Percentiles rank a stretch among this genome's conserved stretches.
These are phyloP conservation scores for Pseudocohnilembus persalinus DNA, from an alignment of 169 alveolate species.

Conservation along the genomic window DNA sequence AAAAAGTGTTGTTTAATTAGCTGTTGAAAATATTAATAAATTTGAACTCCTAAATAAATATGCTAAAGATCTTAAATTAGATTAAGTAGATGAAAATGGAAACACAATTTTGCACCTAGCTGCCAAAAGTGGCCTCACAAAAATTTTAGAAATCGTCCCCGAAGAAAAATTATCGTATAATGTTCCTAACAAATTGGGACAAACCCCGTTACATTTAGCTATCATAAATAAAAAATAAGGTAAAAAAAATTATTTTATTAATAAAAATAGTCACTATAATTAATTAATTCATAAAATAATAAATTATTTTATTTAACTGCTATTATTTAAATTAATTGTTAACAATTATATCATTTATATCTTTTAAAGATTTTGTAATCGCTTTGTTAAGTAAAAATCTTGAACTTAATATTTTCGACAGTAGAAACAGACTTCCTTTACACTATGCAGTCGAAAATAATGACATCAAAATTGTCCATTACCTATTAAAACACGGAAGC, in stretches of 20 bases:
- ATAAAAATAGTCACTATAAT: not conserved
- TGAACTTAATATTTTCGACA: too few species aligned
- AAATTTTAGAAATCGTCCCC: not conserved
- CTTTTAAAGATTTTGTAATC: too few species aligned
- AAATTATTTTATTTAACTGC: not conserved
- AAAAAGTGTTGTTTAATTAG: not conserved
- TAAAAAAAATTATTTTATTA: too few species aligned
- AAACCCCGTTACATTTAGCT: not conserved
- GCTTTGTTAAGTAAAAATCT: too few species aligned
- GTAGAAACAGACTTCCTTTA: not conserved
- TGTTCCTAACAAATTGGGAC: not conserved
- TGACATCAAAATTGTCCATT: not conserved
- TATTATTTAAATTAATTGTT: too few species aligned
- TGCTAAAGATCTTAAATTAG: too few species aligned
- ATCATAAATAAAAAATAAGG: not conserved
- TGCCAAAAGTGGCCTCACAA: not conserved
- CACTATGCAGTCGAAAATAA: not conserved
- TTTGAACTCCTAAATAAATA: too few species aligned
- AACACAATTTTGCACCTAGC: not conserved
- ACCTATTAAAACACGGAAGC: not conserved
- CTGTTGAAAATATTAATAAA: not conserved
- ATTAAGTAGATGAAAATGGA: not conserved
- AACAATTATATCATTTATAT: too few species aligned
- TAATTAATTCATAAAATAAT: too few species aligned
- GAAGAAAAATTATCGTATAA: not conserved